Evolutionary conservation across 1,284 basidiomycete species (phyloP).

Genomic region (Trametes versicolor): DNA sequence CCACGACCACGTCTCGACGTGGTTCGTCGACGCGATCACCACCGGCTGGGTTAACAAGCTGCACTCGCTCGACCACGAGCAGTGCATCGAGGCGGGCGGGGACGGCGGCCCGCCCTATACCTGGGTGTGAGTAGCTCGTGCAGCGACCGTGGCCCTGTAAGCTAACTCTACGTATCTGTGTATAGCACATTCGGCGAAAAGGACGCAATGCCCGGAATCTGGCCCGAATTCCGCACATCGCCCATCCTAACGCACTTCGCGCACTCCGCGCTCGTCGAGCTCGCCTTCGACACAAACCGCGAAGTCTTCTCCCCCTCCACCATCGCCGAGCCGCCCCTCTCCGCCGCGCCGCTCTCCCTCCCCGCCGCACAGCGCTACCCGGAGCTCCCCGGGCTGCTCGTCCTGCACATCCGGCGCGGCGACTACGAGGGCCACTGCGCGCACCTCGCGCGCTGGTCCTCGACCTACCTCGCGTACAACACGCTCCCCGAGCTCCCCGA

Average conservation of each 20-base stretch:
- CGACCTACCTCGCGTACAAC: constrained; percentile 55
- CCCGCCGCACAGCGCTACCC: constrained; percentile 36
- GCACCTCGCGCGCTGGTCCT: constrained; percentile 54
- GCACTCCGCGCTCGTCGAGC: constrained; percentile 54
- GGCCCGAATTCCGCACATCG: constrained; percentile 48
- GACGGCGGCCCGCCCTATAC: constrained; percentile 54
- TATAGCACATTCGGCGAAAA: constrained; percentile 49
- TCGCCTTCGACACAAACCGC: constrained; percentile 50
- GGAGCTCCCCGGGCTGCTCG: constrained; percentile 55
- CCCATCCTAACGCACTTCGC: constrained; percentile 49
- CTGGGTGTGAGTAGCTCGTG: constrained; percentile 47
- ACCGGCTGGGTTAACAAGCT: constrained; percentile 62
- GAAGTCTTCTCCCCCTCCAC: constrained; percentile 44
- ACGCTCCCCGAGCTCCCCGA: constrained; percentile 54
- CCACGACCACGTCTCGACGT: constrained; percentile 22
- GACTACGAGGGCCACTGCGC: constrained; percentile 66
- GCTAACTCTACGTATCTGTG: background rate
- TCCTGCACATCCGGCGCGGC: constrained; percentile 68
- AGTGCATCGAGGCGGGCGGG: constrained; percentile 33
- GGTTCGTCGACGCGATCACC: constrained; percentile 45
- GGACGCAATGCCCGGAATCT: constrained; percentile 49
- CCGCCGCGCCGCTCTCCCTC: constrained; percentile 24
- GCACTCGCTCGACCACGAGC: constrained; percentile 54
- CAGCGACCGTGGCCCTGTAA: background rate
- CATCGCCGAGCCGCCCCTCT: constrained; percentile 31